phyloP scores from a whole-genome alignment of 768 basidiomycete genomes.

The Xerocomellus intermedius region DNA sequence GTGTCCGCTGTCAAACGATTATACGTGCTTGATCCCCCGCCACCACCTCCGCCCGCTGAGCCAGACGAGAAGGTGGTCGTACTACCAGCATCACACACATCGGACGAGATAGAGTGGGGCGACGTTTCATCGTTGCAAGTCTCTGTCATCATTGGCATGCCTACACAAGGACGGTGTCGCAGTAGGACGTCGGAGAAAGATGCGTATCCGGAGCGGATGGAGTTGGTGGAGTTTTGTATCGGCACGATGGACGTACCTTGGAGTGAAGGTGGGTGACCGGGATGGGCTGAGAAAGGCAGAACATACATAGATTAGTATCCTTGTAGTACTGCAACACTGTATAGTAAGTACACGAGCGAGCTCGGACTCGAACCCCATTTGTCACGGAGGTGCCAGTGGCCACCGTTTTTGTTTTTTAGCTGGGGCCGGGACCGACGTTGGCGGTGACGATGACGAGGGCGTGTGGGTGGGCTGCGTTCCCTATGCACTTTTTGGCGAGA shows the following conservation, averaged over 20 bases:
- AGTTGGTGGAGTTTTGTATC: constrained; percentile 35
- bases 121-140: constrained; percentile 33
- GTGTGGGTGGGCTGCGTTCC: constrained; percentile 87
- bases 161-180: constrained; percentile 18
- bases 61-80: background rate
- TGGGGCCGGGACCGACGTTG: constrained; percentile 72
- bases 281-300: too few relatives aligned
- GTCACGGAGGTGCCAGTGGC: too few relatives aligned
- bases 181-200: background rate
- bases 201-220: constrained; percentile 20
- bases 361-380: too few relatives aligned
- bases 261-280: constrained; percentile 5
- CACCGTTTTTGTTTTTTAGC: too few relatives aligned
- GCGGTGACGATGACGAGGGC: constrained; percentile 95
- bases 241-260: constrained; percentile 23
- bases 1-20: constrained; percentile 4
- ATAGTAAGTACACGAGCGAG: too few relatives aligned
- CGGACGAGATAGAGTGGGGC: background rate
- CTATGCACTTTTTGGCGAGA: constrained; percentile 92
- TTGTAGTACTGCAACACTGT: too few relatives aligned
- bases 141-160: constrained; percentile 43
- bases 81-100: background rate
- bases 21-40: background rate
- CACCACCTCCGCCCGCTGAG: background rate
- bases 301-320: too few relatives aligned